Evolutionary conservation across 768 basidiomycete species (phyloP), one percentile per base, ranked within the genome.

Genomic region (Hericium coralloides): DNA sequence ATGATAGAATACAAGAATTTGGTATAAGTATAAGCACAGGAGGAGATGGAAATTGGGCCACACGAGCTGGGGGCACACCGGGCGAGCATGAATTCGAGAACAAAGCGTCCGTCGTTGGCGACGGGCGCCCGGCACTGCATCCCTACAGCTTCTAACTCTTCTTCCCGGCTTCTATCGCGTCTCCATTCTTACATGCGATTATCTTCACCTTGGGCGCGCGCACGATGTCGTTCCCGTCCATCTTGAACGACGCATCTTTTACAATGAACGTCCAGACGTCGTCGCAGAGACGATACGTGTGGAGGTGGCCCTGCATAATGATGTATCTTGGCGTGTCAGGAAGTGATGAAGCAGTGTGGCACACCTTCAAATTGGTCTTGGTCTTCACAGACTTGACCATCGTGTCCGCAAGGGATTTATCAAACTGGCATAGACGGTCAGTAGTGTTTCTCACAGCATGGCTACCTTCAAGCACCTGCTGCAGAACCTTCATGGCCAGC

Each of bases 191-290:
- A 77, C 95, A 98, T 5, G 97, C 95, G 61, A 99, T 94, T 58
- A 99, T 98, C 78, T 98, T 97, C 72, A 97, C 92, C 69, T 89
- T 84, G 26, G 81, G 79, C 4, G 88, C 79, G 41, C 70, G 74
- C 57, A 92, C 83, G 68, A 83, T 74, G 66, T 91, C 86, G 69
- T 88, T 89, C 61, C 84, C 82, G 71, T 99, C 97, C 87, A 98
- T 93, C 74, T 98, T 98, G 74, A 99, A 95, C 15, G 75, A 74
- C 9, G 95, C 88, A 64, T 95, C 85, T 70, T 93, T 91, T 52
- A 98, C 89, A 60, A 95, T 90, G 71, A 98, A 99, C 54, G 95
- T 98, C 97, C 97, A 98, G 50, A 98, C 95, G 67, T 95, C 94
- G 73, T 95, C 93, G 69, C 91, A 92, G 3, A 92, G 78, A 8